A percentile compares a stretch with the other conserved stretches of the same genome.
Conservation (phyloP, 805 yeast genomes). For the Priceomyces melissophilus region DNA sequence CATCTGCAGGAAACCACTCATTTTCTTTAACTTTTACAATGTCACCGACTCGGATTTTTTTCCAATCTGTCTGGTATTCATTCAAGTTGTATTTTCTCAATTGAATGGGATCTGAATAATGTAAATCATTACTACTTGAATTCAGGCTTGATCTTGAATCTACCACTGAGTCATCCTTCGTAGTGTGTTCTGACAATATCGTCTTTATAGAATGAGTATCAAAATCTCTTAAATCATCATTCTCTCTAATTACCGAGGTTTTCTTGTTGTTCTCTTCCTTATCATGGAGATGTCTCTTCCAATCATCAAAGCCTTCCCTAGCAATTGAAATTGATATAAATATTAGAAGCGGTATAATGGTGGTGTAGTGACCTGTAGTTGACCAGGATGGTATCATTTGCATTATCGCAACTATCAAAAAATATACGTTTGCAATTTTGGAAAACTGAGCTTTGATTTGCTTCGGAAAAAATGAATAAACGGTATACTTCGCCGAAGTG, state of each 20-base stretch:
- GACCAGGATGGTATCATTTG: conserved; percentile 98
- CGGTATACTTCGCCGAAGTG: conserved; percentile 82
- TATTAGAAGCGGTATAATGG: conserved; percentile 82
- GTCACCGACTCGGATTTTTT: conserved; percentile 82
- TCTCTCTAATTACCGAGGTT: conserved; percentile 30
- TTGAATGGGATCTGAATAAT: conserved; percentile 11
- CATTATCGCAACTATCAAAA: conserved; percentile 82
- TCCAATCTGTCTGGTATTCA: conserved; percentile 54
- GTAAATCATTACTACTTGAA: conserved; percentile 4
- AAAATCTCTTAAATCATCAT: conserved; percentile 21
- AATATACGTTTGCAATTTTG: conserved; percentile 87
- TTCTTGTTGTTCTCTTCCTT: conserved; percentile 67
- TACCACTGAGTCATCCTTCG: conserved; percentile 10
- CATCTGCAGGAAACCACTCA: conserved; percentile 95
- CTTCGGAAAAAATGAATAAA: conserved; percentile 79
- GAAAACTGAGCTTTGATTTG: conserved; percentile 90
- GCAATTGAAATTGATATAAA: conserved; percentile 87
- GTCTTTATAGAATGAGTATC: conserved; percentile 38
- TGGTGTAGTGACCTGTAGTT: conserved; percentile 92
- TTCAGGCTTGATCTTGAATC: conserved; percentile 5
- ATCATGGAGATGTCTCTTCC: conserved; percentile 81
- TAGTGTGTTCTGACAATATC: conserved; percentile 36
- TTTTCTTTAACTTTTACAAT: conserved; percentile 67
- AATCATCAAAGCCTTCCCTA: conserved; percentile 93
- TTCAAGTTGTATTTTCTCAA: conserved; percentile 31